These are phyloP conservation scores for Tulasnella sp. DNA, from an alignment of 768 basidiomycete species.

Conservation along the genomic window DNA sequence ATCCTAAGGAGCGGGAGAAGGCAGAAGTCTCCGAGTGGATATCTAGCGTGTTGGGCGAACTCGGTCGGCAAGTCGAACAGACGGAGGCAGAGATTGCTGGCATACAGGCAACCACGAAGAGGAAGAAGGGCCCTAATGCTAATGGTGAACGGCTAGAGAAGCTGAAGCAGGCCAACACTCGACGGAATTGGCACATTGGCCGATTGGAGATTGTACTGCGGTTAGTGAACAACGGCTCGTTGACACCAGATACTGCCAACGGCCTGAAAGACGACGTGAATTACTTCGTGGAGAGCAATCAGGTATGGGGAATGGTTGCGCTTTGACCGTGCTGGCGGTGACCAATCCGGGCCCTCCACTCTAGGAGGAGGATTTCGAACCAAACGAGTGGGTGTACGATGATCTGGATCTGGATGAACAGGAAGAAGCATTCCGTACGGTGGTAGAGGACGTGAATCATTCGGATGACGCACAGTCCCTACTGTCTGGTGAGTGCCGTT, in stretches of 20 bases:
- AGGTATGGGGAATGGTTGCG: constrained; percentile 42
- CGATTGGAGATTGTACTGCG: constrained; percentile 88
- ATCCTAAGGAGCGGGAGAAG: constrained; percentile 96
- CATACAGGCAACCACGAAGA: constrained; percentile 57
- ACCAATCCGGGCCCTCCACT: background rate
- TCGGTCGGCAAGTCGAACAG: constrained; percentile 84
- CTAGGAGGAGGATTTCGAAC: constrained; percentile 95
- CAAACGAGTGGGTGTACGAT: constrained; percentile 94
- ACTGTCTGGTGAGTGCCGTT: constrained; percentile 25
- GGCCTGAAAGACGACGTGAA: constrained; percentile 84
- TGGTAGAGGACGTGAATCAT: constrained; percentile 58
- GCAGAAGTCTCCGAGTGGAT: constrained; percentile 76
- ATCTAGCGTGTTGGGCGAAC: constrained; percentile 76
- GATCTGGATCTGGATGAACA: constrained; percentile 95
- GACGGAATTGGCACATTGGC: constrained; percentile 88
- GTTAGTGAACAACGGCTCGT: constrained; percentile 83
- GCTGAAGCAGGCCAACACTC: constrained; percentile 80
- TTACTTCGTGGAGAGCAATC: constrained; percentile 93
- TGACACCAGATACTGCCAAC: constrained; percentile 67
- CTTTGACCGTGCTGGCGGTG: constrained; percentile 12
- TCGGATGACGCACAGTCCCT: constrained; percentile 57
- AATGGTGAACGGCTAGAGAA: constrained; percentile 64
- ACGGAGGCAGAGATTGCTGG: constrained; percentile 91
- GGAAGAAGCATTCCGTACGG: constrained; percentile 78
- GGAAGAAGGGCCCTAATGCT: constrained; percentile 64